Percentiles rank a stretch among this genome's conserved stretches.
Conservation (phyloP, 2,329 filamentous ascomycete species). For the Talaromyces sp. region DNA sequence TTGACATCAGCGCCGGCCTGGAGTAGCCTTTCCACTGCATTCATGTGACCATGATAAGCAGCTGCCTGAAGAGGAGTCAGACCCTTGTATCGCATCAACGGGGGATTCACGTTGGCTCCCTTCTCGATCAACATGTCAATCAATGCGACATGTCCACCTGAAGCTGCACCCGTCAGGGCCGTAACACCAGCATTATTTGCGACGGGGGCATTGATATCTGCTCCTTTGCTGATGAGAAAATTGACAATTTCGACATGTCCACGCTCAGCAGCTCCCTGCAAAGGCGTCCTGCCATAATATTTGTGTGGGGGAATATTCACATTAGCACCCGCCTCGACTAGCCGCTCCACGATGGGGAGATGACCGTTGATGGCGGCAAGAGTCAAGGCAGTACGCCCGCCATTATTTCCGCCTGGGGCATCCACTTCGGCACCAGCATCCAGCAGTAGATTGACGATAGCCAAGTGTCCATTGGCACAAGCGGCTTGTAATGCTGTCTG, state of each 20-base stretch:
- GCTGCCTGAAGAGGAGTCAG: constrained; percentile 22
- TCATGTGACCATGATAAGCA: constrained; percentile 17
- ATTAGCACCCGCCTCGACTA: constrained; percentile 23
- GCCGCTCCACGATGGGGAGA: constrained; percentile 20
- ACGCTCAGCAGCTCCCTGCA: constrained; percentile 20
- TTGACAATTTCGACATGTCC: constrained; percentile 21
- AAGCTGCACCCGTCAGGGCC: constrained; percentile 20
- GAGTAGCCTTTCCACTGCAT: constrained; percentile 17
- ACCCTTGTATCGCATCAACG: constrained; percentile 7
- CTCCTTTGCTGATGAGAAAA: constrained; percentile 22
- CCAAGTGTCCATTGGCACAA: constrained; percentile 33
- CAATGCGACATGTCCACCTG: constrained; percentile 18
- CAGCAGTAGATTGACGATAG: constrained; percentile 36
- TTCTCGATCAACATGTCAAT: constrained; percentile 20
- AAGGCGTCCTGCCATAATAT: constrained; percentile 17
- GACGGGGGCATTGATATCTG: constrained; percentile 21
- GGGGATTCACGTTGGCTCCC: constrained; percentile 22
- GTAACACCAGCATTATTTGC: constrained; percentile 19
- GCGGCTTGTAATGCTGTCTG: constrained; percentile 25
- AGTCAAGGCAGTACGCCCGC: constrained; percentile 21
- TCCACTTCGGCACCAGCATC: constrained; percentile 21
- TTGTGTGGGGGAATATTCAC: constrained; percentile 18
- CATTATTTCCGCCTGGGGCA: constrained; percentile 18
- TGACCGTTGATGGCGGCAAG: constrained; percentile 19
- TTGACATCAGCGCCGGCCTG: constrained; percentile 21